Base-by-base conservation (phyloP, 2,329 filamentous ascomycete species). In the Cercospora sesami region DNA sequence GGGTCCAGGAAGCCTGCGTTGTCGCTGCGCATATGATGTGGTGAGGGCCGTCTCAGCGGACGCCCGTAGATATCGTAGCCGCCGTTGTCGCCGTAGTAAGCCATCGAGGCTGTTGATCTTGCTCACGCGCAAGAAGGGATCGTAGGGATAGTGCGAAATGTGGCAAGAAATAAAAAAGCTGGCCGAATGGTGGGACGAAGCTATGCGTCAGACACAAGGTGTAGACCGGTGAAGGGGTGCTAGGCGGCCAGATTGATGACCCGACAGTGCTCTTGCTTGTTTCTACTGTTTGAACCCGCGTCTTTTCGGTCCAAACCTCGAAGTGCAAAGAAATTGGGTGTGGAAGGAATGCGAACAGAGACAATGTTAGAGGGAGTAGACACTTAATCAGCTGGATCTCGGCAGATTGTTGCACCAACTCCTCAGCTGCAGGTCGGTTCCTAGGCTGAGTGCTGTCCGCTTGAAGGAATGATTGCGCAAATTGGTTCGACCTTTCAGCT, bases 1-100 rank as follows among this genome's bases (percentile, higher is more conserved):
- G 75, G 75, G 64, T 71, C 68, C 8, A 77, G 72, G 57, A 69
- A 72, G n/a, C 74, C 71, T 9, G 66, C 42, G 63, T 71, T 73
- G 30, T 70, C 69, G 63, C 68, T 69, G 42, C 66, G 64, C 53
- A 68, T 65, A 55, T 71, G 71, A 23, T 73, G 68, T 18, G 66
- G 69, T 21, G 71, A 73, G 57, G 69, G 72, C 65, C 70, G 60
- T 62, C 65, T 60, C 60, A 64, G 63, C 42, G 65, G 68, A 26
- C 65, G 71, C n/a, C 69, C 70, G 30, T 64, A 64, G 58, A 65
- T 65, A 53, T 70, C 60, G 65, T 70, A 74, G 61, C 67, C 72
- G 59, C 72, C 71, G 63, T 73, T 72, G 36, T 68, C 73, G 61
- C 73, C 71, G 68, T 70, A 76, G 55, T 65, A 60, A 36, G 57